Evolutionary conservation across 202 grass and related monocot genomes (phyloP), one percentile per base, ranked within the genome.

Genomic region (Zoysia matrella): DNA sequence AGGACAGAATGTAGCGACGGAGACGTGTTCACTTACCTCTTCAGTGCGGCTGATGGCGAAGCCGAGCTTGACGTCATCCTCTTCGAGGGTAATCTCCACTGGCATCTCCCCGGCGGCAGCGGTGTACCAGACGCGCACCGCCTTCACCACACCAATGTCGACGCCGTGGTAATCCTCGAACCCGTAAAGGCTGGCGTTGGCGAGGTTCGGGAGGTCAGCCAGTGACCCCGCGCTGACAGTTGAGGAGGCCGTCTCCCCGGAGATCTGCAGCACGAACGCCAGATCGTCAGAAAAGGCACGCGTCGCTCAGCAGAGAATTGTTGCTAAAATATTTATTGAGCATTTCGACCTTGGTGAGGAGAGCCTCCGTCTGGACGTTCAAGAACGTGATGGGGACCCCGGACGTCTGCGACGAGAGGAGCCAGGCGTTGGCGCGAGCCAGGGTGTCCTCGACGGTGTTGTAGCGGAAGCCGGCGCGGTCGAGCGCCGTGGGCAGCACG

Each of bases 91-190:
- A 74, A 99, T 96, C 73, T 99, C 89, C 65, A 99, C 86, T 0
- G 93, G 89, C 65, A 92, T 72, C 18, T 99, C 97, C 39, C 89
- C 93, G 4, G 87, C 97, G 15, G 39, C 75, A 4, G 97, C 86
- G 1, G 91, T 90, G 87, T 92, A 99, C 97, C 97, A 99, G 6
- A 99, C 80, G 71, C 97, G 82, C 69, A 94, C 91, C 0, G 97
- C 97, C 85, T 94, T 99, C 18, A 99, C 97, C 48, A 99, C 97
- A 60, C 97, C 97, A 71, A 99, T 99, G 87, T 99, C 97, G 50
- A 99, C 87, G 68, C 97, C 97, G 48, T 99, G 97, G 51, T 99
- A 99, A 81, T 99, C 97, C 81, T 99, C 97, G 78, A 99, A 99
- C 15, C 96, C 96, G 39, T 99, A 99, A 1, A 99, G 89, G 75